Base-by-base conservation (phyloP, 495 filamentous ascomycete genomes). In the Aspergillus diversus region DNA sequence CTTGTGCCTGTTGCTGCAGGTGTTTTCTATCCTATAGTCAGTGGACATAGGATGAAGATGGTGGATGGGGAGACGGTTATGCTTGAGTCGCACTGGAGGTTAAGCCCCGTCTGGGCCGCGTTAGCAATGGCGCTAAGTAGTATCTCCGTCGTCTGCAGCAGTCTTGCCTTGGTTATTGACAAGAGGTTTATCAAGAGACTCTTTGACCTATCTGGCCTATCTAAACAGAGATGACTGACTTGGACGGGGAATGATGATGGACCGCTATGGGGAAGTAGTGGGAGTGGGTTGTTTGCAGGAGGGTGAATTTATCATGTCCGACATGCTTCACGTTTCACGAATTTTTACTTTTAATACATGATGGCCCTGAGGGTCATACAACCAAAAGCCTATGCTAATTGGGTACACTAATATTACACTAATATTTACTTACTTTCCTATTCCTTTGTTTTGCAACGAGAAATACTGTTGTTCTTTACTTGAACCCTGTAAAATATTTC, bases 121-220 rank as follows among this genome's bases (percentile, higher is more conserved):
- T 72, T 94, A 63, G 92, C 92, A 1, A 97, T 97, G 92, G 92
- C 93, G 33, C 63, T 90, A 70, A 93, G 90, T 69, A 91, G 88
- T 75, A 84, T 96, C 57, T 92, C 90, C 60, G 92, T 96, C 21
- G 87, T 93, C 51, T 68, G 79, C 61, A 92, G 90, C 66, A 90
- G 87, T 73, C 74, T 91, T 60, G 80, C 85, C n/a, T 73, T 93
- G 72, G 84, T 84, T 66, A 80, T 79, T 66, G 69, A 77, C 37
- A 60, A 59, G 64, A 67, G 61, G 21, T 64, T 47, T 33, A 42
- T 77, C n/a, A 69, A 59, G 61, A 70, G 59, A 55, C 17, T 75
- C 3, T 50, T 71, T 54, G 49, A 57, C 7, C 32, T 43, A 63
- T 33, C n/a, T 6, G 49, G 59, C 7, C 32, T 43, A 63, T 33